Percentiles rank a stretch among this genome's conserved stretches.
These are phyloP conservation scores for Truncatella angustata DNA, from an alignment of 2,329 filamentous ascomycete genomes.

Conservation along the genomic window DNA sequence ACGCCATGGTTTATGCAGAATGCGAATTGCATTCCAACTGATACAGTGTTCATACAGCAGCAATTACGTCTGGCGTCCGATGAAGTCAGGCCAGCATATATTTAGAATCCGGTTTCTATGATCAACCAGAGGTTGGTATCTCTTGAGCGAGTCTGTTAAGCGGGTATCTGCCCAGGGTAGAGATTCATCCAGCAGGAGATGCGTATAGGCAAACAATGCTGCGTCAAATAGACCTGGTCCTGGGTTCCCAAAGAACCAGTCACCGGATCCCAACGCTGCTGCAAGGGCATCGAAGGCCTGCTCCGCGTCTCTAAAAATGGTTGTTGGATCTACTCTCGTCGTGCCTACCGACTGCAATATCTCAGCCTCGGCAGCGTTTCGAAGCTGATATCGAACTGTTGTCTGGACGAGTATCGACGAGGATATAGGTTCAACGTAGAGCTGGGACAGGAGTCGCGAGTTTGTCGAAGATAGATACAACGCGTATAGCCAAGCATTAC, in stretches of 20 bases:
- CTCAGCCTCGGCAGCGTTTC: constrained; percentile 70
- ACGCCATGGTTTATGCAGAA: too few relatives aligned
- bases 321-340: constrained; percentile 32
- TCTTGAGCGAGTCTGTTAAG: constrained; percentile 55
- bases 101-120: constrained; percentile 60
- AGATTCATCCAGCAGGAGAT: constrained; percentile 67
- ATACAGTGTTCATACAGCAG: not conserved
- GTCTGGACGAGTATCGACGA: constrained; percentile 60
- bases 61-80: not conserved
- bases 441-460: constrained; percentile 61
- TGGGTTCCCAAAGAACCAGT: constrained; percentile 49
- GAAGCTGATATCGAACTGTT: constrained; percentile 64
- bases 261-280: constrained; percentile 34
- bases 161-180: constrained; percentile 64
- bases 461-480: constrained; percentile 76
- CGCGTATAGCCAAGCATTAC: constrained; percentile 83
- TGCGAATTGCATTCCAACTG: not conserved
- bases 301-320: constrained; percentile 42
- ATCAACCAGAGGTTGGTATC: constrained; percentile 60
- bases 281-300: constrained; percentile 47
- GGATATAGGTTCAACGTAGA: constrained; percentile 69
- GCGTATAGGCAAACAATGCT: constrained; percentile 84
- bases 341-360: constrained; percentile 58
- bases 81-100: constrained; percentile 39
- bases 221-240: constrained; percentile 80